Conservation (phyloP, 805 yeast genomes). For the Nematodospora valgi region DNA sequence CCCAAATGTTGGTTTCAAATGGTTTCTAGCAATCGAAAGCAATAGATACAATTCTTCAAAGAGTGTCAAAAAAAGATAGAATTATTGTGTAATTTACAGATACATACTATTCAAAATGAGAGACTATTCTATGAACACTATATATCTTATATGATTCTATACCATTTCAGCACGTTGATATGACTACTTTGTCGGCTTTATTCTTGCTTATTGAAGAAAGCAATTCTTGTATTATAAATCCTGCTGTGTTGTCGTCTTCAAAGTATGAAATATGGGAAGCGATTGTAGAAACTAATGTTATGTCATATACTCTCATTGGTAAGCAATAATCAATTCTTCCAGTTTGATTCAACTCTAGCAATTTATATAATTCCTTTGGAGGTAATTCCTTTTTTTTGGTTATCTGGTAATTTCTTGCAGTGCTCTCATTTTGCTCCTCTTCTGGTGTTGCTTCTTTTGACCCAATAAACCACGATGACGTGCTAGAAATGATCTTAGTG, state of each 20-base stretch:
- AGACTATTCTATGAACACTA: too few relatives aligned
- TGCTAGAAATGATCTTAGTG: slow-evolving; percentile 27
- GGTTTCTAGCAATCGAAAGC: too few relatives aligned
- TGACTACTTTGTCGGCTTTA: too few relatives aligned
- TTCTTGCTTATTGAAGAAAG: too few relatives aligned
- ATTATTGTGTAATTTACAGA: too few relatives aligned
- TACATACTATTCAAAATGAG: too few relatives aligned
- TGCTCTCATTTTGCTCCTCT: slow-evolving; percentile 13
- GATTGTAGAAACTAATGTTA: slow-evolving; percentile 73
- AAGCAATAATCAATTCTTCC: slow-evolving; percentile 82
- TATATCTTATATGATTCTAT: too few relatives aligned
- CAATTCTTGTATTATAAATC: slow-evolving; percentile 66
- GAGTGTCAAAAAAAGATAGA: too few relatives aligned
- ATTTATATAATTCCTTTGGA: slow-evolving; percentile 24
- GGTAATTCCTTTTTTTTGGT: slow-evolving; percentile 22
- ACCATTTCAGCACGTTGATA: too few relatives aligned
- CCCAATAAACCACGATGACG: too few relatives aligned
- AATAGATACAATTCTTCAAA: too few relatives aligned
- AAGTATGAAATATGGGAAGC: slow-evolving; percentile 87
- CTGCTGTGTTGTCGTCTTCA: slow-evolving; percentile 80
- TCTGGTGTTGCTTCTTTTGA: slow-evolving; percentile 19
- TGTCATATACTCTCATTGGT: slow-evolving; percentile 74
- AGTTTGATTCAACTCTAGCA: slow-evolving; percentile 54
- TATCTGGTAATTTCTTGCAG: slow-evolving; percentile 16
- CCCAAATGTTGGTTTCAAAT: too few relatives aligned